Evolutionary conservation across 805 yeast genomes (phyloP), one percentile per base, ranked within the genome.

Genomic region (Diddensiella caesifluorescens): DNA sequence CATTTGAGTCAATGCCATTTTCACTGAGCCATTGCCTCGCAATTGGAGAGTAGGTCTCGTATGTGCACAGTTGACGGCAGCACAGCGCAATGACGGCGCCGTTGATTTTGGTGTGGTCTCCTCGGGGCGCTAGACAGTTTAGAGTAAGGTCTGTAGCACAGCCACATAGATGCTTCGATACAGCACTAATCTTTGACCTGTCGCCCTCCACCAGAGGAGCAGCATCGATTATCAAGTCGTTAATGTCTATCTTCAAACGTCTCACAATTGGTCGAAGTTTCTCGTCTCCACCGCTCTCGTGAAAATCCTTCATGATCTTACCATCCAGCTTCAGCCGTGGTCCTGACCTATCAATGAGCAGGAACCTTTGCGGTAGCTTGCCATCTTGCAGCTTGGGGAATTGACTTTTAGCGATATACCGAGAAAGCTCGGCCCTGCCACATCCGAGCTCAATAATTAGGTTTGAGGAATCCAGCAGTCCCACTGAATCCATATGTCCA

Each of bases 111-210:
- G n/a, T n/a, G n/a, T n/a, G n/a, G n/a, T n/a, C n/a, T n/a, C n/a
- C n/a, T n/a, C n/a, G n/a, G n/a, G n/a, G n/a, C 35, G 70, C 46
- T 2, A 87, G 58, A 62, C 87, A 81, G 50, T 77, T 69, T 20
- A 89, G 61, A 0, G 96, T 83, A 38, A 88, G 65, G 59, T 88
- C 97, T 0, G 96, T 89, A 1, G 97, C 97, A 2, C 83, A 94
- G 4, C 97, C 97, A 63, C 97, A 88, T 26, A 89, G 63, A 63
- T 88, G 97, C 59, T 88, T 88, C 3, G 95, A 87, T 2, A 88
- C 75, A 1, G 80, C 86, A 5, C 82, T 36, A 3, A 55, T 38
- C 16, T 42, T 39, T 4, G 23, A 26, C 7, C 30, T 26, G 9
- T 28, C 23, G 5, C 18, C 16, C 12, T 18, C 35, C 15, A 29